Evolutionary conservation across 1,284 basidiomycete species (phyloP).

Genomic region (Stygiomarasmius scandens): DNA sequence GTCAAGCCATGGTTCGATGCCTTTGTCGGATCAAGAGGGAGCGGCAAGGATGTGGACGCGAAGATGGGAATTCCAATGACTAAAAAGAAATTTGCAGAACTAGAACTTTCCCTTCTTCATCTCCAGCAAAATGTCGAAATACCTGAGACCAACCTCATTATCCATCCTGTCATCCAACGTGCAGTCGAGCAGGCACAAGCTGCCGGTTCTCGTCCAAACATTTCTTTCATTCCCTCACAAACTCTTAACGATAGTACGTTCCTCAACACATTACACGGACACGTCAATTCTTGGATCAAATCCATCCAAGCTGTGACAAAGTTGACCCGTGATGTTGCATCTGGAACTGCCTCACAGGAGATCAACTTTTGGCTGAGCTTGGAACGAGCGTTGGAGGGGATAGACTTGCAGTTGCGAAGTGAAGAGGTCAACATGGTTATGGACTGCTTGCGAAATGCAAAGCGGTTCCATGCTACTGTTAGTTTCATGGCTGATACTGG

Average conservation of each 20-base stretch:
- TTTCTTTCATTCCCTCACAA: constrained; percentile 76
- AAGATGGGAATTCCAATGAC: constrained; percentile 99
- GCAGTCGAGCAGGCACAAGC: constrained; percentile 82
- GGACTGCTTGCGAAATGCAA: constrained; percentile 94
- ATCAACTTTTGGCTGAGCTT: constrained; percentile 99
- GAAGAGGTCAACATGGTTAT: constrained; percentile 95
- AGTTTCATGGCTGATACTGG: constrained; percentile 98
- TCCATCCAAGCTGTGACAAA: constrained; percentile 97
- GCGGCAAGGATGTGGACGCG: constrained; percentile 77
- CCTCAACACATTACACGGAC: constrained; percentile 90
- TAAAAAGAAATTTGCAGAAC: constrained; percentile 98
- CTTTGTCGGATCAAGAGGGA: constrained; percentile 81
- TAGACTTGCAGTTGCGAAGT: constrained; percentile 89
- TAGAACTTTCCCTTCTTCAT: constrained; percentile 94
- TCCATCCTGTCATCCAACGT: constrained; percentile 88
- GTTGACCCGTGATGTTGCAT: constrained; percentile 89
- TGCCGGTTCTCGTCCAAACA: constrained; percentile 63
- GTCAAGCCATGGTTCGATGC: constrained; percentile 99
- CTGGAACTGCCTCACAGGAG: constrained; percentile 96
- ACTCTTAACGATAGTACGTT: constrained; percentile 87
- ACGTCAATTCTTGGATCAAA: constrained; percentile 99
- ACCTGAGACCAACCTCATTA: constrained; percentile 91
- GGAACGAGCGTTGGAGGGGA: constrained; percentile 91
- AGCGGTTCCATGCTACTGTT: constrained; percentile 96
- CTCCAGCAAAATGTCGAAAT: constrained; percentile 99